A percentile compares a stretch with the other conserved stretches of the same genome.
Conservation (phyloP, 805 yeast genomes). For the Sugiyamaella mastotermitis region DNA sequence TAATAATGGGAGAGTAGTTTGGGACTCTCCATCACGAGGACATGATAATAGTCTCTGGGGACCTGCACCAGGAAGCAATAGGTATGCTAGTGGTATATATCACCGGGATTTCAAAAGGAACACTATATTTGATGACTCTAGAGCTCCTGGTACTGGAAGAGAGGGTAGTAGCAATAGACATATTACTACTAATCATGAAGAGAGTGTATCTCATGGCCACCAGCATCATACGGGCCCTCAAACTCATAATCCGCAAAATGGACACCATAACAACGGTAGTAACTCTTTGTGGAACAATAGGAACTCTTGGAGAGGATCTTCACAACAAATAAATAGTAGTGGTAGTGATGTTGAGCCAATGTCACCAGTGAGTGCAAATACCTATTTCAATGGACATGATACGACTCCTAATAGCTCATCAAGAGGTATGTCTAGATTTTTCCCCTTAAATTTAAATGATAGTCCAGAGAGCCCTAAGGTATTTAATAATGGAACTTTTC, state of each 20-base stretch:
- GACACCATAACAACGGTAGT: too few relatives aligned
- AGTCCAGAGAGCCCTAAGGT: neutral
- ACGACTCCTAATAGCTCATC: conserved; percentile 8
- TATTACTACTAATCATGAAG: neutral
- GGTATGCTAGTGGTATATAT: conserved; percentile 7
- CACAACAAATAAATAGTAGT: neutral
- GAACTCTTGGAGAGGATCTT: conserved; percentile 1
- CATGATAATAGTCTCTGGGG: conserved; percentile 4
- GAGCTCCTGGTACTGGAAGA: neutral
- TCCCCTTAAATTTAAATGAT: conserved; percentile 15
- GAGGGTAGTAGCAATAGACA: neutral
- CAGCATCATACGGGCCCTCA: neutral
- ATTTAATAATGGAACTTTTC: neutral
- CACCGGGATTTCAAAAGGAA: neutral
- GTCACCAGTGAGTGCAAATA: conserved; percentile 3
- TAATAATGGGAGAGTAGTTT: neutral
- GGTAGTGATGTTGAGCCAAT: conserved; percentile 1
- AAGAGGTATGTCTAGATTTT: conserved; percentile 14
- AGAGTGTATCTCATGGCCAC: conserved; percentile 5
- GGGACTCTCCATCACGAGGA: conserved; percentile 6
- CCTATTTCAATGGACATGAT: conserved; percentile 5
- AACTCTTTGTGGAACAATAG: neutral
- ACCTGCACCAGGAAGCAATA: conserved; percentile 1
- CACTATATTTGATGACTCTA: conserved; percentile 5
- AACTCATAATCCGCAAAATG: too few relatives aligned